Base-by-base conservation (phyloP, 331 rosid species). In the Spiraea crenata region DNA sequence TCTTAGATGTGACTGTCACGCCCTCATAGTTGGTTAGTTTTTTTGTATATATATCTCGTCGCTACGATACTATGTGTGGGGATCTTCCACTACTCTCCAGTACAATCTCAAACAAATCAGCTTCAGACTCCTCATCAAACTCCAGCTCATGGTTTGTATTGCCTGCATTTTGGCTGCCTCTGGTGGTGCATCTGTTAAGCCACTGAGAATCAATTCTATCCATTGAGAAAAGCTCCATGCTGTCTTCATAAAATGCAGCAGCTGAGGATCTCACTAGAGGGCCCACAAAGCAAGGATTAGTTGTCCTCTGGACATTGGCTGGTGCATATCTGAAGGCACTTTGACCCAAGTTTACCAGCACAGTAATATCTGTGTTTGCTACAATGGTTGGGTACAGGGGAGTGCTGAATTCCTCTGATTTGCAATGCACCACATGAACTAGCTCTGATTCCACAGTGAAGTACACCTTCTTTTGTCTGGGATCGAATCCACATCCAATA, bases 401-500 rank as follows among this genome's bases (percentile, higher is more conserved):
- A 41, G 85, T 57, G 58, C 96, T 87, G 45, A 87, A 93, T 75
- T 84, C 97, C 79, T 91, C 86, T 3, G 97, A 55, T 34, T 86
- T 86, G 74, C 97, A 84, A 68, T 89, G 79, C 19, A 93, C 62
- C 2, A 89, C 83, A 44, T 91, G 99, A 37, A 89, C 85, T 35
- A 93, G 71, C 72, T 91, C 88, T 9, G 99, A 91, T 73, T 93
- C 99, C 56, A 89, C 76, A 5, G 99, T 93, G 95, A 91, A 93
- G 83, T 83, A 91, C 19, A 95, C 97, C 73, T 85, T 95, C 86
- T 91, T 95, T 71, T 91, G 95, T 62, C 82, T 86, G 1, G 99
- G 97, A 82, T 91, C 97, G 72, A 87, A 95, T 46, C 99, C 99
- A 50, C 97, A 91, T 42, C 99, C 99, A 34, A 95, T 86, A 54